These are phyloP conservation scores for Solanum medicagineum DNA, from an alignment of 257 asterid genomes.

Conservation along the genomic window DNA sequence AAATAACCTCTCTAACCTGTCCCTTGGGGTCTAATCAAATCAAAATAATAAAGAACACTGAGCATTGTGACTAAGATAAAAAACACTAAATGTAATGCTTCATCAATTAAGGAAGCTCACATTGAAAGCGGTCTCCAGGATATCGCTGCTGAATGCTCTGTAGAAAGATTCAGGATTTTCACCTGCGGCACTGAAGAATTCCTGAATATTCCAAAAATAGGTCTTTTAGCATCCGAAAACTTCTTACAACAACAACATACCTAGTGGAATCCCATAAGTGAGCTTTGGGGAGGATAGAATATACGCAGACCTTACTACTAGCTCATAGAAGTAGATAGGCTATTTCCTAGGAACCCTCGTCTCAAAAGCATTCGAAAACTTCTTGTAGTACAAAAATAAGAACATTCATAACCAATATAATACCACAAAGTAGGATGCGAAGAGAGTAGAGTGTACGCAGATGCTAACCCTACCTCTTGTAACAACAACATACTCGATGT, in stretches of 20 bases:
- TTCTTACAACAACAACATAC: too few species aligned
- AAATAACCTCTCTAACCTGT: constrained; percentile 12
- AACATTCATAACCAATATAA: too few species aligned
- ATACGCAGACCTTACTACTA: too few species aligned
- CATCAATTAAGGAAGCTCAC: constrained; percentile 1
- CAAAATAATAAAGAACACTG: neutral
- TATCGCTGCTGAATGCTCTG: constrained; percentile 30
- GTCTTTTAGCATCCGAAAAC: neutral
- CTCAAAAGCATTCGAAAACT: too few species aligned
- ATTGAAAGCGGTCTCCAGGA: constrained; percentile 37
- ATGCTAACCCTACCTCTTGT: too few species aligned
- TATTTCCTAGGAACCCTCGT: too few species aligned
- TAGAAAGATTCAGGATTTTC: constrained; percentile 25
- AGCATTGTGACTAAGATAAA: neutral
- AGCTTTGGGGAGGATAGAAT: too few species aligned
- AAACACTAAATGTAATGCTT: neutral
- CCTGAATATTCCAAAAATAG: constrained; percentile 1
- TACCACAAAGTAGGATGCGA: neutral
- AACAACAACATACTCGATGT: too few species aligned
- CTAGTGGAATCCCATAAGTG: too few species aligned
- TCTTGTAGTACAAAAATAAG: too few species aligned
- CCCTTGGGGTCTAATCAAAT: constrained; percentile 10
- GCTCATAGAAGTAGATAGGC: too few species aligned
- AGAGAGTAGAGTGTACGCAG: too few species aligned
- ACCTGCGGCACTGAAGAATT: constrained; percentile 32